Evolutionary conservation across 2,329 filamentous ascomycete species (phyloP), one percentile per base, ranked within the genome.

Genomic region (Endothia cerciana): DNA sequence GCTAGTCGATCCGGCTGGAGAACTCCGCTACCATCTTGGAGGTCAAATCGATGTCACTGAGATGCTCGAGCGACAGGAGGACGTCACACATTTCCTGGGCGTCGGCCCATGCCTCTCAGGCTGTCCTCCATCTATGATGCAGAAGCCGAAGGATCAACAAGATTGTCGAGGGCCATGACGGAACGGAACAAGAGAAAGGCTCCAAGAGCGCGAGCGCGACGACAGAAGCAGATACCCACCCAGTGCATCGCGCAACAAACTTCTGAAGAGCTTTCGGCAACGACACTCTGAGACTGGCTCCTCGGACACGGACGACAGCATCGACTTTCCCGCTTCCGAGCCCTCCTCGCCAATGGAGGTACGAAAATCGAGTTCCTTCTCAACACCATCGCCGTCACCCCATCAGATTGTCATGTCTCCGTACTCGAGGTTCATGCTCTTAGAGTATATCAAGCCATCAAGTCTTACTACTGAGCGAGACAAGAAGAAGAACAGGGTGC

Each of bases 41-140:
- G 65, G 65, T 3, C 62, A 65, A 8, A 51, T 67, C 1, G 65
- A 67, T 58, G 65, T 67, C 4, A 67, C 65, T 2, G 53, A 53
- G 28, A 64, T 67, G 38, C 58, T 67, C 0, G 62, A 62, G 38
- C 40, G 58, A 25, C 40, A 65, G 1, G 62, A 67, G 19, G 43
- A 64, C 30, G 41, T 65, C 30, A 43, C 57, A 3, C 11, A 53
- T 6, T 17, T 67, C 5, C 43, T 67, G 11, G 58, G 51, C 1
- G 56, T 57, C 15, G 58, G 58, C 1, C 30, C 65, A 2, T 36
- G 58, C 2, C 15, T 65, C 15, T 22, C 41, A 22, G 57, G 63
- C 4, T 45, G 43, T 15, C 28, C 33, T 0, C 41, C 61, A 22
- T 36, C 28, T 1, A 41, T 45, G 17, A n/a, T 41, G 4, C 28